phyloP scores from a whole-genome alignment of 768 basidiomycete genomes.

The Naganishia antarctica region DNA sequence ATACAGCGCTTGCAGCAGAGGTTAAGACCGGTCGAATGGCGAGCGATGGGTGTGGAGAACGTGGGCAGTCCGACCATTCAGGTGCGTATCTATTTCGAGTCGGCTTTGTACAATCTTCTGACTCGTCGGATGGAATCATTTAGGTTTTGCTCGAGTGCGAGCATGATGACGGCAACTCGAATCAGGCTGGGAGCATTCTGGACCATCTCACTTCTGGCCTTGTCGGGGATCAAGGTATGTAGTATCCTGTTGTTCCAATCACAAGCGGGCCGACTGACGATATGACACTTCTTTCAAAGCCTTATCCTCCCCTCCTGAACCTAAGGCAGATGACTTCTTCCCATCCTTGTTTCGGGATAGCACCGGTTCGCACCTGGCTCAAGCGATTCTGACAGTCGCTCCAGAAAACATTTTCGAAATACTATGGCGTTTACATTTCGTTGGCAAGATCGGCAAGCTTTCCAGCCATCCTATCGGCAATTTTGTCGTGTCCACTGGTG shows the following conservation, averaged over 20 bases:
- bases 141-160: conserved; percentile 82
- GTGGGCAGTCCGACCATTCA: conserved; percentile 47
- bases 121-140: neutral
- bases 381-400: conserved; percentile 65
- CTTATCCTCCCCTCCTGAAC: conserved; percentile 24
- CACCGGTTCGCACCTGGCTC: conserved; percentile 85
- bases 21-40: conserved; percentile 42
- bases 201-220: conserved; percentile 73
- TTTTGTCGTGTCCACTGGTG: conserved; percentile 78
- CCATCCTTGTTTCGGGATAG: conserved; percentile 75
- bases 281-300: too few species aligned
- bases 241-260: neutral
- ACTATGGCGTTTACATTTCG: conserved; percentile 75
- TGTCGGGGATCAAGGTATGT: conserved; percentile 63
- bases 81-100: conserved; percentile 29
- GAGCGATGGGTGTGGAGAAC: conserved; percentile 42
- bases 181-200: conserved; percentile 67
- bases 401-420: conserved; percentile 60
- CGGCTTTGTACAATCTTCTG: neutral
- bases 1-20: conserved; percentile 51
- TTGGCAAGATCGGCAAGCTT: conserved; percentile 63
- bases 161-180: conserved; percentile 60
- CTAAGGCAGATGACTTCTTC: conserved; percentile 61
- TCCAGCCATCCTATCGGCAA: conserved; percentile 87
- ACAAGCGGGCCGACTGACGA: too few species aligned